Percentiles rank a stretch among this genome's conserved stretches.
Conservation (phyloP, 2,329 filamentous ascomycete genomes). For the Pestalotiopsis sp. region DNA sequence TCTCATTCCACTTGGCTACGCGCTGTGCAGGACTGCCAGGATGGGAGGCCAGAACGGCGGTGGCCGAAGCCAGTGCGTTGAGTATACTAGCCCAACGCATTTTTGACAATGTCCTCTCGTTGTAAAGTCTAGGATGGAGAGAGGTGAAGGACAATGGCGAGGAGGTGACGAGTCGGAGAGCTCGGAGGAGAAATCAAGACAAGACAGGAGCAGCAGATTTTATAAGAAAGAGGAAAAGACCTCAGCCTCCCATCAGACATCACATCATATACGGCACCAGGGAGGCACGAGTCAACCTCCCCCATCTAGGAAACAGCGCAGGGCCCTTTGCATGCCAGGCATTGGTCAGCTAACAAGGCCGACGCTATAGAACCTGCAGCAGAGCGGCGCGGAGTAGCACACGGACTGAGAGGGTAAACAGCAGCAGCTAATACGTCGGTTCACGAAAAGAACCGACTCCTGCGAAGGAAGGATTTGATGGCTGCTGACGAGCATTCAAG, state of each 20-base stretch:
- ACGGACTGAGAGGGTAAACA: neutral
- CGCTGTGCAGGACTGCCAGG: constrained; percentile 1
- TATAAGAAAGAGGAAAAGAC: neutral
- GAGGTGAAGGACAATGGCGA: neutral
- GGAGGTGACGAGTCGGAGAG: neutral
- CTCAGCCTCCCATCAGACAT: neutral
- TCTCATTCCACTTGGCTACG: constrained; percentile 2
- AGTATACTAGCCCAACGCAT: constrained; percentile 8
- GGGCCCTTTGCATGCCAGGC: neutral
- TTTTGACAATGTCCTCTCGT: neutral
- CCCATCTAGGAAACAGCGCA: neutral
- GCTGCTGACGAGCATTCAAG: neutral
- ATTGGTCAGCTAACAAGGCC: neutral
- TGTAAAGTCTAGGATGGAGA: no score
- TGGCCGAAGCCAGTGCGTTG: constrained; percentile 3
- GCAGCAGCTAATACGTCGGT: neutral
- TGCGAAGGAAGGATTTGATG: neutral
- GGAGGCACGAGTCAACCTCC: neutral
- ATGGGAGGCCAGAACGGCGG: constrained; percentile 6
- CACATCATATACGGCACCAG: neutral
- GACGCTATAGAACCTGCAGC: neutral
- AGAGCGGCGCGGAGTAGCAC: neutral
- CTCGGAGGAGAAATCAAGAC: neutral
- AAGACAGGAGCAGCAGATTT: neutral
- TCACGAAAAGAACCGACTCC: neutral